phyloP scores from a whole-genome alignment of 768 basidiomycete genomes.

The Tylopilus rubrobrunneus region DNA sequence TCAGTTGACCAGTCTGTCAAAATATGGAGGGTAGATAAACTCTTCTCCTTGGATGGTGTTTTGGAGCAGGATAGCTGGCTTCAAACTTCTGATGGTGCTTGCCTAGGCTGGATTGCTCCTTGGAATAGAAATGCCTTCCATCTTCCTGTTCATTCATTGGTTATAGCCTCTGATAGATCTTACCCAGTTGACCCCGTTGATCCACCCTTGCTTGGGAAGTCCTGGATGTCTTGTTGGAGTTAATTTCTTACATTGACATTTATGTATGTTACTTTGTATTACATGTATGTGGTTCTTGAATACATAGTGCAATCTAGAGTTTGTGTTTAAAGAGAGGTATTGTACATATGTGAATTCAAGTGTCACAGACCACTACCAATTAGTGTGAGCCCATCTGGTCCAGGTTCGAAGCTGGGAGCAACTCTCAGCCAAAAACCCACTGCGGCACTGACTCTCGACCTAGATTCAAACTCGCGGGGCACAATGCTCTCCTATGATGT shows the following conservation, averaged over 20 bases:
- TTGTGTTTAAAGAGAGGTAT: too few relatives aligned
- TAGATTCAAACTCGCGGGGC: too few relatives aligned
- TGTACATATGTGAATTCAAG: too few relatives aligned
- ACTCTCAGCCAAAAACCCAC: too few relatives aligned
- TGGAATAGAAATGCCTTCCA: slow-evolving; percentile 1
- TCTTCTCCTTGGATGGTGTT: background rate
- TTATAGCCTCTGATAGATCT: background rate
- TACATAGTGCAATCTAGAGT: too few relatives aligned
- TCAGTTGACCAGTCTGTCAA: background rate
- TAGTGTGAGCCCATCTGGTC: too few relatives aligned
- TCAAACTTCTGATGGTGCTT: background rate
- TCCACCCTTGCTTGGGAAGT: background rate
- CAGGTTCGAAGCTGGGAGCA: too few relatives aligned
- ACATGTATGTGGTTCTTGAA: too few relatives aligned
- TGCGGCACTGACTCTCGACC: too few relatives aligned
- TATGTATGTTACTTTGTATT: too few relatives aligned
- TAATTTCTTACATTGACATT: background rate
- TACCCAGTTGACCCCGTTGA: background rate
- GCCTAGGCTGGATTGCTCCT: slow-evolving; percentile 1
- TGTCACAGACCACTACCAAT: too few relatives aligned
- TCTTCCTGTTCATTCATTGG: background rate
- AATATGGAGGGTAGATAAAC: background rate
- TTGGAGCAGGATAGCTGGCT: slow-evolving; percentile 4
- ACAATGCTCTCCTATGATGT: too few relatives aligned
- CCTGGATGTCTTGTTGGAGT: background rate